Base-by-base conservation (phyloP, 2,329 filamentous ascomycete species). In the Aspergillus niger region DNA sequence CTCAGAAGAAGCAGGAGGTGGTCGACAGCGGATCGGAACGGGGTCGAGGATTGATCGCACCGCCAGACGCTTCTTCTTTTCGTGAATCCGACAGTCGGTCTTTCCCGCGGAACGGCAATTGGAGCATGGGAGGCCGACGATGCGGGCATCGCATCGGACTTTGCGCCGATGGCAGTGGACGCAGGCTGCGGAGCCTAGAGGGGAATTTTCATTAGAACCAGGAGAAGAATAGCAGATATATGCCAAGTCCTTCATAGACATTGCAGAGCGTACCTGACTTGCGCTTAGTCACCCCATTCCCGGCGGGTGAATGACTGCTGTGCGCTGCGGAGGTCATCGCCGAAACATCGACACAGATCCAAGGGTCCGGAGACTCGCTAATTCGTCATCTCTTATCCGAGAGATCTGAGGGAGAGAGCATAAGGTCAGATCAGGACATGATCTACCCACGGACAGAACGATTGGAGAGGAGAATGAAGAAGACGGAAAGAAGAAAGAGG, bases 161-260 rank as follows among this genome's bases (percentile, higher is more conserved):
- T 83, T 83, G 59, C 81, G 78, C 53, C 77, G 79, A 69, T 83
- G 81, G 56, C 81, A 83, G 61, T 77, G 74, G 43, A 81, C 70
- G 61, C 81, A 83, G 38, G 82, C 82, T 24, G 71, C 77, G n/a
- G 76, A 75, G 55, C 74, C 74, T 77, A 67, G 39, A 36, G 47
- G 20, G 50, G 65, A 58, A 44, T 11, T 58, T 32, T 36, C 36
- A 24, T 63, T 10, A 66, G 56, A 10, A 47, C 30, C 43, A 8
- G 10, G 13, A 28, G 0, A 17, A 32, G 20, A 39, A 15, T 6
- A 24, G 24, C 2, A 30, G 8, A 44, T 2, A 24, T 24, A 3
- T 30, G 39, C 26, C 32, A 26, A n/a, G 24, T 8, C 15, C 36
- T 30, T 39, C 24, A 36, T 5, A 48, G 36, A 32, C 28, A 49